Base-by-base conservation (phyloP, 148 eudicot genomes). In the Vaccinium vitisidaea region DNA sequence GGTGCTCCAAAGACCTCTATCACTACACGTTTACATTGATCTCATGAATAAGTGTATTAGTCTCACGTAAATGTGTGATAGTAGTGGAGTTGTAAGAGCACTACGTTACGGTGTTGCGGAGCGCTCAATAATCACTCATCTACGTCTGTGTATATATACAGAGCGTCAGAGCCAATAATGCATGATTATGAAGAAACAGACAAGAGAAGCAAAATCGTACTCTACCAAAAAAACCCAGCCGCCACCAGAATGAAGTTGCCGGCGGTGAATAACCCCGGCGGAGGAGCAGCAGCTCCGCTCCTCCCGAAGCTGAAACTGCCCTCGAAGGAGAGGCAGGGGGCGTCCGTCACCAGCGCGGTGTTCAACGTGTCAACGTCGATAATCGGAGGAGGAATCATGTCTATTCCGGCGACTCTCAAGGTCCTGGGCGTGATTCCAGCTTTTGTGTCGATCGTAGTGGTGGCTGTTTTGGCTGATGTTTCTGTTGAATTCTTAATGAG, bases 371-470 rank as follows among this genome's bases (percentile, higher is more conserved):
- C 99, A 2, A 96, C 99, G 56, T 93, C 95, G 89, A 96, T 93
- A 23, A 90, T 96, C 0, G 99, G 99, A 0, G 98, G 98, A 0
- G 99, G 99, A 79, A 94, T 96, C 56, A 96, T 96, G 99, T 96
- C 98, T 0, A 91, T 96, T 18, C 99, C 99, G 23, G 99, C 97
- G 16, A 96, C 99, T 8, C 87, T 96, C 8, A 96, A 94, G 91
- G 98, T 96, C 14, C 79, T 96, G 0, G 99, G 98, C 6, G 95
- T 96, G 1, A 81, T 89, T 23, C 99, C 98, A 15, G 99, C 99
- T 2, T 87, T 93, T 15, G 10, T 88, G 1, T 59, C 92, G 75
- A 92, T 96, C 7, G 88, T 88, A 3, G 43, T 90, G 73, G 91
- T 96, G 32, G 99, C 94, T 6, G 13, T 93, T 0, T 67, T 96